A percentile compares a stretch with the other conserved stretches of the same genome.
Conservation (phyloP, 176 grass and related monocot genomes). For the Hordeum vulgare region MorexV3_pseudomolecules_assembly NC_058520.1:602227758-602228257, state of each 20-base stretch:
- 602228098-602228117: conserved; percentile 29
- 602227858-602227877: conserved; percentile 26
- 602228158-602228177: conserved; percentile 21
- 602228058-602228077: conserved; percentile 57
- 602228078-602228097: conserved; percentile 49
- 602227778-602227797: conserved; percentile 21
- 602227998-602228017: conserved; percentile 61
- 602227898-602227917: conserved; percentile 41
- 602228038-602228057: conserved; percentile 54
- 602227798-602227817: conserved; percentile 43
- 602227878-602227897: conserved; percentile 71
- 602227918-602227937: not conserved
- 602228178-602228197: conserved; percentile 43
- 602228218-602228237: conserved; percentile 64
- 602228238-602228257: conserved; percentile 43
- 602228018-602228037: conserved; percentile 32
- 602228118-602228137: conserved; percentile 48
- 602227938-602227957: not conserved
- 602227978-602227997: conserved; percentile 61
- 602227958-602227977: not conserved
- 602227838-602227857: conserved; percentile 38
- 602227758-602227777: conserved; percentile 48
- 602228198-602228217: conserved; percentile 65
- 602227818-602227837: conserved; percentile 52
- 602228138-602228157: conserved; percentile 60